These are phyloP conservation scores for Candida germanica DNA, from an alignment of 805 yeast genomes.

Conservation along the genomic window DNA sequence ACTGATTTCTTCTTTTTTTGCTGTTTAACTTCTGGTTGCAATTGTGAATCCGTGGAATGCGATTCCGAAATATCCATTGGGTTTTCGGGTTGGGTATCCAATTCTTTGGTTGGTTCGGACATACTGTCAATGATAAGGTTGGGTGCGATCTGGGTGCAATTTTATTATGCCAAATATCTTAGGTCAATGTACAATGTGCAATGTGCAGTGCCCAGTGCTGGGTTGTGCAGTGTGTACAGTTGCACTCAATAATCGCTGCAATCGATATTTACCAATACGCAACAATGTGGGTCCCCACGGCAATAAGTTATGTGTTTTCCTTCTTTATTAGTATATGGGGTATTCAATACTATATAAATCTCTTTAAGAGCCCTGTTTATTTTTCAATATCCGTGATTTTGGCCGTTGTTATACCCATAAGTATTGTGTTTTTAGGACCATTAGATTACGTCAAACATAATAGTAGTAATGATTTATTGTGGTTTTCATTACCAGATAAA, in stretches of 20 bases:
- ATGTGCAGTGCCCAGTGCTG: too few relatives aligned
- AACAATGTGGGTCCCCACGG: slow-evolving; percentile 26
- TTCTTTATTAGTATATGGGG: slow-evolving; percentile 23
- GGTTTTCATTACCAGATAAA: slow-evolving; percentile 46
- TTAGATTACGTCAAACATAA: slow-evolving; percentile 64
- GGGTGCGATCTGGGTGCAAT: too few relatives aligned
- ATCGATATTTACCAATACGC: too few relatives aligned
- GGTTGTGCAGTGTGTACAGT: too few relatives aligned
- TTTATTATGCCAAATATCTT: too few relatives aligned
- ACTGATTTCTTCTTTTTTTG: slow-evolving; percentile 21
- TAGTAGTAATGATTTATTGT: slow-evolving; percentile 25
- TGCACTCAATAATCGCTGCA: too few relatives aligned
- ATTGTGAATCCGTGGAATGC: too few relatives aligned
- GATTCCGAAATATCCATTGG: too few relatives aligned
- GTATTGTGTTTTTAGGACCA: slow-evolving; percentile 71
- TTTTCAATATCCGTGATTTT: slow-evolving; percentile 47
- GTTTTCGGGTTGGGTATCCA: too few relatives aligned
- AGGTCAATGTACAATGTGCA: too few relatives aligned
- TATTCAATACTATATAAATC: slow-evolving; percentile 33
- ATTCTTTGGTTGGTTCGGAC: too few relatives aligned
- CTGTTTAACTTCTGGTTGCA: background rate
- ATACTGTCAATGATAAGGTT: too few relatives aligned
- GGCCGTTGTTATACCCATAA: slow-evolving; percentile 71
- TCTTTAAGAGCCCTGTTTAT: slow-evolving; percentile 35
- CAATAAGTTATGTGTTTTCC: slow-evolving; percentile 27